Evolutionary conservation across 345 rosid species (phyloP), one percentile per base, ranked within the genome.

Genomic region (Murraya koenigii): DNA sequence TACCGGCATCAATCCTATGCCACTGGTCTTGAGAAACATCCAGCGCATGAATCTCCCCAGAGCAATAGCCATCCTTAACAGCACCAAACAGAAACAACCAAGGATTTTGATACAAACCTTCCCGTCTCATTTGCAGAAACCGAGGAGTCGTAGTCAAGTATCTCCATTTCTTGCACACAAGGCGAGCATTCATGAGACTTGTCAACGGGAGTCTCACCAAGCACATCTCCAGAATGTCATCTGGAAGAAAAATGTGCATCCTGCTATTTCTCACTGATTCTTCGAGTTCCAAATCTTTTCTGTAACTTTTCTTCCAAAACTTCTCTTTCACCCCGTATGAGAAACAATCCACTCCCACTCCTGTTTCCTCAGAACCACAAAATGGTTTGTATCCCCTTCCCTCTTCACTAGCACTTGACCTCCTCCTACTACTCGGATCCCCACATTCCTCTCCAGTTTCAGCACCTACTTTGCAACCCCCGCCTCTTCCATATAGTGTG

Each of bases 391-490:
- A 82, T 35, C 82, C 89, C 72, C 83, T 95, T 72, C 93, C 89
- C 62, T 92, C 97, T 68, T 92, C 97, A 64, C 97, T 87, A 23
- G 92, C 91, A 85, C 90, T 93, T 1, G 94, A 91, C 88, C 91
- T 87, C 85, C 97, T 92, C 82, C 93, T 87, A 66, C 84, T 74
- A 79, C 91, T 84, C 0, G 88, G 89, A 87, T 95, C 97, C 74
- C 92, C 97, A 65, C 80, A 90, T 70, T 91, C 98, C 35, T 90
- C 99, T 22, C 95, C 78, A 0, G 90, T 93, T 59, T 93, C 98
- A 58, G 98, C 97, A 23, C 94, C 93, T n/a, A 96, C 98, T 87
- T 88, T 96, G 89, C 99, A 96, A 23, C 97, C 99, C 41, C 94
- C 96, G 5, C 93, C 94, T 70, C 95, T 87, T 9, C 93, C 90